Conservation (phyloP, 2,329 filamentous ascomycete species). For the Shiraia sp. region DNA sequence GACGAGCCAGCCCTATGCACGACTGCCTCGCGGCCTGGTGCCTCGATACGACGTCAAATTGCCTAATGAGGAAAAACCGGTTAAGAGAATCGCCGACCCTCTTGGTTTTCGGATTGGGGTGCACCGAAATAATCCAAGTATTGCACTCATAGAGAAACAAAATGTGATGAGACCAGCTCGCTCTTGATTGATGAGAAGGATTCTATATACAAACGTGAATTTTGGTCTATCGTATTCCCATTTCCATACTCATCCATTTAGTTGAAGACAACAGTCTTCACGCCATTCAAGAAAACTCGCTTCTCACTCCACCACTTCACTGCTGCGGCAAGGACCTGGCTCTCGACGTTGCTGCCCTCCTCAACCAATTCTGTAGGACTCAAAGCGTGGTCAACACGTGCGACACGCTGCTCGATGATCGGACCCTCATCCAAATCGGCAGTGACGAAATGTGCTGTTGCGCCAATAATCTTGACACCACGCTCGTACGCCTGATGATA, state of each 20-base stretch:
- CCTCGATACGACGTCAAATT: constrained; percentile 11
- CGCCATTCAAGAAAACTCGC: constrained; percentile 75
- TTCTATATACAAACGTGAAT: constrained; percentile 1
- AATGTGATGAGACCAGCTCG: too few species aligned
- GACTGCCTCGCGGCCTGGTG: constrained; percentile 14
- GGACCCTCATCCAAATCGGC: constrained; percentile 84
- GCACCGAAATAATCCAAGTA: too few species aligned
- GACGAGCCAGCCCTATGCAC: constrained; percentile 17
- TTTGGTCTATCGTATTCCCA: neutral
- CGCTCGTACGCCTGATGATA: constrained; percentile 87
- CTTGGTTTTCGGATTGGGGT: too few species aligned
- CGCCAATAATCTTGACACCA: constrained; percentile 86
- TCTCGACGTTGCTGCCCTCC: constrained; percentile 83
- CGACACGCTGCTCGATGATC: constrained; percentile 84
- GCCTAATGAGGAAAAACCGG: neutral
- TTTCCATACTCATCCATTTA: constrained; percentile 25
- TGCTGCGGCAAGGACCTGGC: constrained; percentile 77
- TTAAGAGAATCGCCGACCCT: too few species aligned
- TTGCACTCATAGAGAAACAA: too few species aligned
- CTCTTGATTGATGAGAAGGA: neutral
- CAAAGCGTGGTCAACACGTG: constrained; percentile 76
- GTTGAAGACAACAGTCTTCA: constrained; percentile 79
- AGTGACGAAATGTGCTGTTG: constrained; percentile 84
- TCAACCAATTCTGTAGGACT: constrained; percentile 75
- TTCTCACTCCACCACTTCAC: constrained; percentile 84